Evolutionary conservation across 2,329 filamentous ascomycete species (phyloP), one percentile per base, ranked within the genome.

Genomic region (Diaporthe capsici): DNA sequence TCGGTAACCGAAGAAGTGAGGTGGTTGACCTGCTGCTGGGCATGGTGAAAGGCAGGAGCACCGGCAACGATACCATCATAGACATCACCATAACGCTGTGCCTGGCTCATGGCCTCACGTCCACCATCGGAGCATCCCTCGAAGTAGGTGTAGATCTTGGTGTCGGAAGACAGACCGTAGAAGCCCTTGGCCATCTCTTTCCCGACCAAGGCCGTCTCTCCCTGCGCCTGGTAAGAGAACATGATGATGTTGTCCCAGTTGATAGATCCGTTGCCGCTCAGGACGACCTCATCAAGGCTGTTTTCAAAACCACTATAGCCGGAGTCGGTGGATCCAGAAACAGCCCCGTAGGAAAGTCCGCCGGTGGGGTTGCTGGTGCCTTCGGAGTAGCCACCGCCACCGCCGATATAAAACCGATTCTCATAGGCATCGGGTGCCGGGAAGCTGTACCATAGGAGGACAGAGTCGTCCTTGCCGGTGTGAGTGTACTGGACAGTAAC

Each of bases 141-240:
- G 81, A 88, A 91, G 82, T 91, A 90, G 25, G 89, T 88, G 79
- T 86, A 87, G 68, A 90, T 79, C 75, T 80, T 78, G 78, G 76
- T 42, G 73, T 79, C 55, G 17, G 77, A 74, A 53, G 67, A 34
- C 25, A 78, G 61, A 22, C 79, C 80, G 78, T 86, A 90, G 71
- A 88, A 85, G 49, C 80, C 81, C 75, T 80, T 79, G 25, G 85
- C 84, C 57, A 89, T 72, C 3, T 82, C 80, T 77, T 89, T 89
- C 34, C 86, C 87, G 15, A 89, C 79, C 31, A 82, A 78, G 13
- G 86, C 88, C 84, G 90, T 85, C 80, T 91, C 89, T 60, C 86
- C 86, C 1, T 90, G 82, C 0, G 86, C 88, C 76, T 87, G 83
- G 81, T 90, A 90, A 0, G 82, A 84, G 72, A 89, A 90, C 83